Percentiles rank a stretch among this genome's conserved stretches.
These are phyloP conservation scores for Globisporangium solare DNA, from an alignment of 352 stramenopile species.

Conservation along the genomic window DNA sequence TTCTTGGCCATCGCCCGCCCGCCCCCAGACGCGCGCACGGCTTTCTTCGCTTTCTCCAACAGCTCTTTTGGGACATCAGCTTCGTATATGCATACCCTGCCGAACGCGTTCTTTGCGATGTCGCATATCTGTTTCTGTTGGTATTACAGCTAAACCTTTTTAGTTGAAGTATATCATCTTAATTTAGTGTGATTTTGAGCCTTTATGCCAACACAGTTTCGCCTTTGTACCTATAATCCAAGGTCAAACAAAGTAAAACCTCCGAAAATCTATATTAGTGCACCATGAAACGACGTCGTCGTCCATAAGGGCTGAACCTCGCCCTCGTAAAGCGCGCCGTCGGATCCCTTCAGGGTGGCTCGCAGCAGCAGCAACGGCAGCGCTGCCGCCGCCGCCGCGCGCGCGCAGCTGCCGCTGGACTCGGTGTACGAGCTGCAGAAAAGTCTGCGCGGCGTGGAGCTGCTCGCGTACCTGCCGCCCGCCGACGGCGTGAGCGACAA, in stretches of 20 bases:
- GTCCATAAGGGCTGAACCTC: too few relatives aligned
- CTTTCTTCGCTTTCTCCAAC: background rate
- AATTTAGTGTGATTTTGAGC: too few relatives aligned
- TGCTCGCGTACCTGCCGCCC: conserved; percentile 40
- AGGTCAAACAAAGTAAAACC: too few relatives aligned
- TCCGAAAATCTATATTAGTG: too few relatives aligned
- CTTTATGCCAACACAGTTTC: too few relatives aligned
- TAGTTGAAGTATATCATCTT: too few relatives aligned
- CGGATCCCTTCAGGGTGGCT: background rate
- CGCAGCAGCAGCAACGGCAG: background rate
- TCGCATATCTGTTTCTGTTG: too few relatives aligned
- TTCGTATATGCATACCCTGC: background rate
- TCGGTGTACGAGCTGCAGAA: conserved; percentile 64
- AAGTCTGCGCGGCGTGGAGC: conserved; percentile 43
- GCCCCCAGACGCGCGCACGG: background rate
- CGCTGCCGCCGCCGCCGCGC: too few relatives aligned
- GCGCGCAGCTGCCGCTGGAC: conserved; percentile 22
- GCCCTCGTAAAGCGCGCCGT: too few relatives aligned
- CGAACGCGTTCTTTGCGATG: background rate
- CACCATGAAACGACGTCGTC: background rate
- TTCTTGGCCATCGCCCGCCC: background rate
- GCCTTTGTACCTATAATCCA: too few relatives aligned
- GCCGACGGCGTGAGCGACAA: conserved; percentile 60
- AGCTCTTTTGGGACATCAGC: too few relatives aligned
- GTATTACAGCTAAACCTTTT: too few relatives aligned